Percentiles rank a stretch among this genome's conserved stretches.
Evolutionary conservation across 345 rosid species (phyloP).

Genomic region (Ricinus communis): DNA sequence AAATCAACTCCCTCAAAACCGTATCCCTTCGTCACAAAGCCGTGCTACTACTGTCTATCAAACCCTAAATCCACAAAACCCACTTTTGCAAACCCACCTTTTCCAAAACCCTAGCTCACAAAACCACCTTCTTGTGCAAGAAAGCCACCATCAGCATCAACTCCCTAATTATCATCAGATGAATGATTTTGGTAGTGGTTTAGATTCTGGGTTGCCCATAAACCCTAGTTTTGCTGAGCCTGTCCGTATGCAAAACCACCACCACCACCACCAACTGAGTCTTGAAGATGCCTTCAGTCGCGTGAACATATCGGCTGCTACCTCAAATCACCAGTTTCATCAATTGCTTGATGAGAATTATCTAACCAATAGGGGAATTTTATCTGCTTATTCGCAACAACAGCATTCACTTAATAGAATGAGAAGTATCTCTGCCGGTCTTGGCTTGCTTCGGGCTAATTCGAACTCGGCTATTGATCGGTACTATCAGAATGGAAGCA

Average conservation of each 20-base stretch:
- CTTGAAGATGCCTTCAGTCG: conserved; percentile 1
- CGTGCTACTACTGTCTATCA: not conserved
- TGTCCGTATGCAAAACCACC: not conserved
- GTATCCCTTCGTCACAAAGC: not conserved
- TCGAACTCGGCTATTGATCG: not conserved
- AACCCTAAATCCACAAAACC: not conserved
- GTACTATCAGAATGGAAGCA: not conserved
- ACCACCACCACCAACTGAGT: not conserved
- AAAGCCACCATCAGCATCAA: not conserved
- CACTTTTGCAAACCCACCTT: not conserved
- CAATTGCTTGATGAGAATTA: not conserved
- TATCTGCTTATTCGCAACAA: not conserved
- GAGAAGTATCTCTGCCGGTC: not conserved
- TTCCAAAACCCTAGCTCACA: not conserved
- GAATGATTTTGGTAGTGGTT: not conserved
- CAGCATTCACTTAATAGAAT: not conserved
- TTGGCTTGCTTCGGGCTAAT: not conserved
- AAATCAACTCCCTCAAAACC: not conserved
- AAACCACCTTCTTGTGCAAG: not conserved
- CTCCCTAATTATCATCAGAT: not conserved
- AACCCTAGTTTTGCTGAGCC: not conserved
- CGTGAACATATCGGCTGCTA: not conserved
- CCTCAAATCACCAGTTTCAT: not conserved
- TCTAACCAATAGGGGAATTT: not conserved
- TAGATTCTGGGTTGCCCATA: not conserved